Base-by-base conservation (phyloP, 2,329 filamentous ascomycete genomes). In the Neurospora sp. region DNA sequence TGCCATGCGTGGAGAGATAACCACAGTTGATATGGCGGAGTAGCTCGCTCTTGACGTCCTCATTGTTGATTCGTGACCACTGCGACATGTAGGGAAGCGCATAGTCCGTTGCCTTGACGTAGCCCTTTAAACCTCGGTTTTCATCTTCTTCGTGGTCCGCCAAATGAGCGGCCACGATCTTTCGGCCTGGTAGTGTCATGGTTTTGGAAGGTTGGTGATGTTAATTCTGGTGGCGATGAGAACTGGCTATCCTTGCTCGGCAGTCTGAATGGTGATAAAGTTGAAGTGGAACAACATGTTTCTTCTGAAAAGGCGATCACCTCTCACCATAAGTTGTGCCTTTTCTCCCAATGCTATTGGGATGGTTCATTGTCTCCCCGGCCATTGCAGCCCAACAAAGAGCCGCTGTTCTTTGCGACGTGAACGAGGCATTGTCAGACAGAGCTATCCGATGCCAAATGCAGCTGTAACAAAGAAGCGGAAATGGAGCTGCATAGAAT, bases 11-110 rank as follows among this genome's bases (percentile, higher is more conserved):
- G 2, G 86, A 88, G 46, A 89, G 79, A 73, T 87, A 88, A 70
- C 81, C 80, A 77, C 87, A 89, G 78, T 86, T 88, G 72, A 88
- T 79, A 72, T 87, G 82, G 52, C 82, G 71, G 69, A 85, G 77
- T 72, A 82, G 71, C 38, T 74, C 73, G 12, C 71, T 70, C n/a
- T 76, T 72, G 36, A 75, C 68, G 6, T 78, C 73, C 8, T 75
- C 69, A 15, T 73, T 71, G 71, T 81, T 77, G 17, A 80, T 75
- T 6, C 78, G 76, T 8, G 81, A 77, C 73, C 80, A 80, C 39
- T 78, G 75, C 69, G 81, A 82, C 68, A 77, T 75, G 73, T 84
- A 82, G 3, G 82, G 81, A 70, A 79, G 77, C 4, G 81, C 76
- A 73, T 78, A 83, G 72, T 82, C 79, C 37, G 79, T 83, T 40